Evolutionary conservation across 2,329 filamentous ascomycete genomes (phyloP).

Genomic region (Hyphodiscus sp.): DNA sequence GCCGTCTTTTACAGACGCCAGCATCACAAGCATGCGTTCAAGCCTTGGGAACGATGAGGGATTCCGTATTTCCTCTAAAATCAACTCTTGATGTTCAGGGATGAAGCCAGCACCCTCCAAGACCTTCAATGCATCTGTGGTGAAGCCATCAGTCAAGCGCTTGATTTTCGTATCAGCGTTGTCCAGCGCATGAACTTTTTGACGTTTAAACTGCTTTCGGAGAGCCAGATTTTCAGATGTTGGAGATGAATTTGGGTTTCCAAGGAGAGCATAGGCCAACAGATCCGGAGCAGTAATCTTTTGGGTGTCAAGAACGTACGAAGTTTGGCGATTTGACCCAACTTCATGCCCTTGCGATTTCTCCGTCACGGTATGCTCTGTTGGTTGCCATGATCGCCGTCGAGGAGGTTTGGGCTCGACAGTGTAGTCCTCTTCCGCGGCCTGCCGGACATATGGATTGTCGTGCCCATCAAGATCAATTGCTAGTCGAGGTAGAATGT

Average conservation of each 20-base stretch:
- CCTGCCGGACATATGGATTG: slow-evolving; percentile 35
- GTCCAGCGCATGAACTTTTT: slow-evolving; percentile 1
- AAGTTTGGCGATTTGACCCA: background rate
- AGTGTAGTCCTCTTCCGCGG: slow-evolving; percentile 6
- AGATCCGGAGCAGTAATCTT: slow-evolving; percentile 16
- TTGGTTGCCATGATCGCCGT: background rate
- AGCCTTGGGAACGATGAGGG: background rate
- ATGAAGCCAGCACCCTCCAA: slow-evolving; percentile 6
- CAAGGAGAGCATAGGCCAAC: slow-evolving; percentile 18
- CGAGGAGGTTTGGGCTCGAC: background rate
- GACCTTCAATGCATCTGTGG: background rate
- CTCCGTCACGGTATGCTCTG: background rate
- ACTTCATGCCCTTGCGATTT: background rate
- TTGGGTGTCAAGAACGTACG: background rate
- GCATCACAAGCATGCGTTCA: slow-evolving; percentile 8
- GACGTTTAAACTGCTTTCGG: background rate
- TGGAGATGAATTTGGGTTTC: slow-evolving; percentile 4
- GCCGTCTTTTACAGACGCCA: slow-evolving; percentile 14
- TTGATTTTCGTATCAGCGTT: slow-evolving; percentile 2
- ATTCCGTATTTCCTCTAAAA: background rate
- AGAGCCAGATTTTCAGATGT: background rate
- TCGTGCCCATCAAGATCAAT: slow-evolving; percentile 48
- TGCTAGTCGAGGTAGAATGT: slow-evolving; percentile 36
- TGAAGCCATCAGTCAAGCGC: slow-evolving; percentile 6
- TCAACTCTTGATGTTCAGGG: background rate